These are phyloP conservation scores for Starmerella apis DNA, from an alignment of 805 yeast genomes.

Conservation along the genomic window DNA sequence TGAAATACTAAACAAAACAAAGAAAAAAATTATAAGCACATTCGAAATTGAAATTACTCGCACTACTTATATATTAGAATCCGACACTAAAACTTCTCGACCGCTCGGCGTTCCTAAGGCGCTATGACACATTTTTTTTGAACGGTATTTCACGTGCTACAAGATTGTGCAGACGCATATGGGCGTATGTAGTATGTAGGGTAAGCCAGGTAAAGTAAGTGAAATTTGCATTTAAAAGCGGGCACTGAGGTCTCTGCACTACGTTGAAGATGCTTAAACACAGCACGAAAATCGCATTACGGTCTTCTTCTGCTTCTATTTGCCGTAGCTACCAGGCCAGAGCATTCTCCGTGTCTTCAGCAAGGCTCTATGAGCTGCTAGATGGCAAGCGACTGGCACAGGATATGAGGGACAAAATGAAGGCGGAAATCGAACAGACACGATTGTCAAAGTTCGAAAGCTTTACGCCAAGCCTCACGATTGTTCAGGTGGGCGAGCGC, in stretches of 20 bases:
- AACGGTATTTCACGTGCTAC: background rate
- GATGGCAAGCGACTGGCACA: slow-evolving; percentile 55
- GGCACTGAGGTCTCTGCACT: background rate
- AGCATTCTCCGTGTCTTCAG: slow-evolving; percentile 1
- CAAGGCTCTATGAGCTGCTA: slow-evolving; percentile 30
- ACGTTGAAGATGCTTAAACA: background rate
- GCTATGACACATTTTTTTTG: background rate
- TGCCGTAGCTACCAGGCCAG: background rate
- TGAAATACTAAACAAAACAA: too few relatives aligned
- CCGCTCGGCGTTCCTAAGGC: too few relatives aligned
- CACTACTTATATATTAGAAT: too few relatives aligned
- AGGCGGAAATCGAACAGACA: slow-evolving; percentile 40
- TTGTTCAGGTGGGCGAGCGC: slow-evolving; percentile 80
- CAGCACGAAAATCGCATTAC: background rate
- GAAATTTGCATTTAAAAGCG: background rate
- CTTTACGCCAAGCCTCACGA: slow-evolving; percentile 70
- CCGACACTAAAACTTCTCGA: too few relatives aligned
- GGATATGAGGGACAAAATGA: slow-evolving; percentile 42
- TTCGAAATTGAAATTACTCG: too few relatives aligned
- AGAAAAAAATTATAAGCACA: too few relatives aligned
- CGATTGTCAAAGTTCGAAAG: slow-evolving; percentile 35
- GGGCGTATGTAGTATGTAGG: too few relatives aligned
- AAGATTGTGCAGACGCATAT: background rate
- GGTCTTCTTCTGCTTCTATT: background rate
- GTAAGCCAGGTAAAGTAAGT: background rate